Evolutionary conservation across 2,329 filamentous ascomycete species (phyloP).

Genomic region (Aspergillus flavus): DNA sequence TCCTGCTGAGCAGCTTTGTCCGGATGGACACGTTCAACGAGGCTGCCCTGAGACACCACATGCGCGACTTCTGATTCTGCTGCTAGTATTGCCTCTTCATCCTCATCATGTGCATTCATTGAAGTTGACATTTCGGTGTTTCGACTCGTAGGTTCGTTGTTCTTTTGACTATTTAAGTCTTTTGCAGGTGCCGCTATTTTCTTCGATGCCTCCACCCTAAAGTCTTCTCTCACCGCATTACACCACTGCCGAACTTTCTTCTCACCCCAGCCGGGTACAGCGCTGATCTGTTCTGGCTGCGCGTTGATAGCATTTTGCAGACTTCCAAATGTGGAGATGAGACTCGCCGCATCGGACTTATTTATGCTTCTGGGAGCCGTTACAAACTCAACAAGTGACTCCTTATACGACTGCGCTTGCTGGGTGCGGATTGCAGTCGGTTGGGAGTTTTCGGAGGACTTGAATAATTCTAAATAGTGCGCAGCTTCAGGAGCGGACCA

Average conservation of each 20-base stretch:
- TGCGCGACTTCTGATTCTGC: conserved; percentile 31
- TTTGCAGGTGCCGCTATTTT: conserved; percentile 49
- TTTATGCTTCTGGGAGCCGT: conserved; percentile 89
- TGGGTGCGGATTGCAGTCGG: conserved; percentile 80
- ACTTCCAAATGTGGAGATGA: conserved; percentile 91
- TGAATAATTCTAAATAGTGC: conserved; percentile 92
- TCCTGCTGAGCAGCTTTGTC: conserved; percentile 37
- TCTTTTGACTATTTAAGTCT: conserved; percentile 31
- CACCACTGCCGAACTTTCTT: conserved; percentile 91
- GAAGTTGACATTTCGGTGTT: conserved; percentile 15
- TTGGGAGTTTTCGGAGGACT: conserved; percentile 88
- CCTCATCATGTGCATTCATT: conserved; percentile 41
- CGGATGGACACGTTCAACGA: conserved; percentile 7
- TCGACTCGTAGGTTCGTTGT: conserved; percentile 26
- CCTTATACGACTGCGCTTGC: conserved; percentile 80
- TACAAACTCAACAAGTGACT: conserved; percentile 88
- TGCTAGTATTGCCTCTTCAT: conserved; percentile 51
- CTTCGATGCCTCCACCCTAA: conserved; percentile 72
- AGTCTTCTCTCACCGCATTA: conserved; percentile 79
- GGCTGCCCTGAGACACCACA: conserved; percentile 25
- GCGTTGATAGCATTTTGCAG: conserved; percentile 86
- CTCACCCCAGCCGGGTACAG: conserved; percentile 92
- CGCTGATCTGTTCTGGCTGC: conserved; percentile 77
- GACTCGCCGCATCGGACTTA: conserved; percentile 86
- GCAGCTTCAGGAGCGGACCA: conserved; percentile 95